Base-by-base conservation (phyloP, 129 eudicot genomes). In the Deinandra increscens region DNA sequence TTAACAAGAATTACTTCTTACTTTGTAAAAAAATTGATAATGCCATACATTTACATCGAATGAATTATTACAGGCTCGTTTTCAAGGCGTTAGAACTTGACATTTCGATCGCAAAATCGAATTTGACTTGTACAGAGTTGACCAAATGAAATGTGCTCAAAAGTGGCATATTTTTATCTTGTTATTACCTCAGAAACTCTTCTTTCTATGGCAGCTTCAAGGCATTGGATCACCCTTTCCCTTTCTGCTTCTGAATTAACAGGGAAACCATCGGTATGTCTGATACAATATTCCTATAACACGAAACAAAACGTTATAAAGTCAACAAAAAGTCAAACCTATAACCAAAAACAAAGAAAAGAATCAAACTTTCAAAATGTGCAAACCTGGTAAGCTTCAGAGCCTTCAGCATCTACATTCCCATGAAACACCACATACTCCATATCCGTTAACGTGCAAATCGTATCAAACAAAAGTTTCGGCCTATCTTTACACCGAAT, bases 391-490 rank as follows among this genome's bases (percentile, higher is more conserved):
- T 89, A 80, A 60, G 97, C 99, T 73, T 89, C 86, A 34, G 88
- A 82, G 13, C 99, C 96, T 63, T 79, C 90, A 41, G 94, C 89
- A 69, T 87, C 97, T 37, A 94, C 97, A 82, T 84, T 87, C 19
- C 99, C 99, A 84, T 94, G 99, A 64, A 94, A 94, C 58, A 94
- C 97, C 10, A 94, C 93, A 85, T 94, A 94, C 13, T 89, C 85
- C 97, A 94, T 94, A 61, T 94, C 99, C 0, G 97, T 90, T 78
- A 94, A 85, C 4, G 99, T 94, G 61, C 96, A 94, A 19, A 94
- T 88, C 0, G 82, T 88, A 75, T 94, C 99, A 68, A 94, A 90
- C 26, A 94, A 65, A 66, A 94, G 99, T 72, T 94, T 94, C 3
- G 96, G 97, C 75, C 99, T 84, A 80, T 94, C 99, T 82, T 94